Evolutionary conservation across 495 filamentous ascomycete genomes (phyloP).

Genomic region (Pseudoneurospora amorphoporcata): DNA sequence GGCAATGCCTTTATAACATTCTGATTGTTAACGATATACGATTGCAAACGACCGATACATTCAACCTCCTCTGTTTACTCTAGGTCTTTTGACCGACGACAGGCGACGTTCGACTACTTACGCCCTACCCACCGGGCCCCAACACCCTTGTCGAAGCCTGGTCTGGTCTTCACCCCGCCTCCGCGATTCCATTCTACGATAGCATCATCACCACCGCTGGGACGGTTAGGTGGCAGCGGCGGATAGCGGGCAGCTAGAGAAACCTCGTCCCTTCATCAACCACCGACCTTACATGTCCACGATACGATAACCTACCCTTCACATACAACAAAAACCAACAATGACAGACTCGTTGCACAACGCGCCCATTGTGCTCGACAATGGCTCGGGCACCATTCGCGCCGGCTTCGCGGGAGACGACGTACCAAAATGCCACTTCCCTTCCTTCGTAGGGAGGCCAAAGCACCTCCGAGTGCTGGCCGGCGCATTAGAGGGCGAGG

Average conservation of each 20-base stretch:
- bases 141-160: not conserved
- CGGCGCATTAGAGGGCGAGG: slow-evolving; percentile 90
- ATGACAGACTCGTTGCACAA: slow-evolving; percentile 89
- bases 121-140: not conserved
- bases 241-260: not conserved
- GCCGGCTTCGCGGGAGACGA: slow-evolving; percentile 96
- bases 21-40: not conserved
- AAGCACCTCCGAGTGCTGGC: slow-evolving; percentile 96
- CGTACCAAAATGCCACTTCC: slow-evolving; percentile 89
- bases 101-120: not conserved
- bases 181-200: not conserved
- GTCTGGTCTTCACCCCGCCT: not conserved
- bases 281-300: not conserved
- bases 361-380: slow-evolving; percentile 96
- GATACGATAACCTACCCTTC: not conserved
- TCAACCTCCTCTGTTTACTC: not conserved
- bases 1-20: not conserved
- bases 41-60: not conserved
- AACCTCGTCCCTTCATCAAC: not conserved
- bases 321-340: not conserved
- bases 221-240: not conserved
- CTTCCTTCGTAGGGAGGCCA: slow-evolving; percentile 94
- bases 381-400: slow-evolving; percentile 94
- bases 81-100: not conserved
- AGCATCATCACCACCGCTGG: not conserved